phyloP scores from a whole-genome alignment of 441 rosid genomes.

The Arabidopsis hybrid region DNA sequence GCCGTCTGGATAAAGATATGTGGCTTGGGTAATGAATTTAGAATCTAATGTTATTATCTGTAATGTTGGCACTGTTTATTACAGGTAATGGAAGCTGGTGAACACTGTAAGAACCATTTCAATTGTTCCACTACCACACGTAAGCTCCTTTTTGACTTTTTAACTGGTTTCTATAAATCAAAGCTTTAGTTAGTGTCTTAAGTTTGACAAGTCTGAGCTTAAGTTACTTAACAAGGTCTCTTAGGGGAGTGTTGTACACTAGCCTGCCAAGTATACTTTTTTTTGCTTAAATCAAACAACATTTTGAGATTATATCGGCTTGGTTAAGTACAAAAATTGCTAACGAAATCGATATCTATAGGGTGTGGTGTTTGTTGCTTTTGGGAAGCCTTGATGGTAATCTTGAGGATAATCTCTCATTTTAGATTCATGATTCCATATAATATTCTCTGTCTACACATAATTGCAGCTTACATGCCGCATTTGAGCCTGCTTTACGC shows the following conservation, averaged over 20 bases:
- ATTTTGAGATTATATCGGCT: not conserved
- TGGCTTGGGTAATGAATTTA: no score
- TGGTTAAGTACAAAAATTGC: not conserved
- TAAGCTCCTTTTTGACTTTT: slow-evolving; percentile 48
- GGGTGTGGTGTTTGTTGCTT: not conserved
- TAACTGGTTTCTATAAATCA: not conserved
- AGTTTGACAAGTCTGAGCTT: not conserved
- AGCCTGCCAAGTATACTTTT: not conserved
- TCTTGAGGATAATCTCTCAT: not conserved
- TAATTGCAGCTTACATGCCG: slow-evolving; percentile 84
- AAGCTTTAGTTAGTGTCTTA: not conserved
- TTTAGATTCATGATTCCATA: not conserved
- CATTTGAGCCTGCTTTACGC: slow-evolving; percentile 82
- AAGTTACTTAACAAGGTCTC: not conserved
- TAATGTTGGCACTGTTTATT: slow-evolving; percentile 21
- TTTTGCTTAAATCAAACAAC: not conserved
- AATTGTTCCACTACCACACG: slow-evolving; percentile 56
- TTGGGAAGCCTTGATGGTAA: not conserved
- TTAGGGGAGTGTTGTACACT: not conserved
- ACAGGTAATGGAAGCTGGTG: slow-evolving; percentile 75
- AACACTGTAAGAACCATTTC: slow-evolving; percentile 62
- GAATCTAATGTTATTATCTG: slow-evolving; percentile 9
- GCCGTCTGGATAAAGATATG: no score
- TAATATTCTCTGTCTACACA: not conserved
- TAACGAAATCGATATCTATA: not conserved